Evolutionary conservation across 768 basidiomycete species (phyloP).

Genomic region (Pleurotus platypus): DNA sequence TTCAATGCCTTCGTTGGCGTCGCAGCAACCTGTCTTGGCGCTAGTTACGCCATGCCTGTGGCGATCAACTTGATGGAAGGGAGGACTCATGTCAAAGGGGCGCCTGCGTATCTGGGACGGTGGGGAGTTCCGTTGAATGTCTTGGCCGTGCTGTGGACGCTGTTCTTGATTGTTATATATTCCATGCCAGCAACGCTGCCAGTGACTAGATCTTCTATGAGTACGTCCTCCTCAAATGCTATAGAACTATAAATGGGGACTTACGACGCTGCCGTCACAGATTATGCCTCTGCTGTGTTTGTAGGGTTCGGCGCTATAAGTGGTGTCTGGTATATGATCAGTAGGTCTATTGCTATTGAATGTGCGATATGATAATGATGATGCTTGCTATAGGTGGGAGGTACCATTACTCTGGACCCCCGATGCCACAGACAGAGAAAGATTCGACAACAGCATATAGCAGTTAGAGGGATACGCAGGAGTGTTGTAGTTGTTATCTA

Average conservation of each 20-base stretch:
- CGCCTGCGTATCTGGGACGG: slow-evolving; percentile 47
- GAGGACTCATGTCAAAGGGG: slow-evolving; percentile 39
- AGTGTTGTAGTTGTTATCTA: no score
- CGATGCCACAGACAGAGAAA: not conserved
- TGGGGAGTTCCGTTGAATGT: slow-evolving; percentile 44
- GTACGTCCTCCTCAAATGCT: slow-evolving; percentile 20
- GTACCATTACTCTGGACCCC: slow-evolving; percentile 1
- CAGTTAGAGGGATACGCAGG: no score
- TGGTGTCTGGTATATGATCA: slow-evolving; percentile 56
- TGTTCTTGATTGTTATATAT: slow-evolving; percentile 61
- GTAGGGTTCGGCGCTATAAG: slow-evolving; percentile 59
- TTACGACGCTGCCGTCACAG: slow-evolving; percentile 24
- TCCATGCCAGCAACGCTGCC: slow-evolving; percentile 67
- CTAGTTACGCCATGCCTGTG: slow-evolving; percentile 63
- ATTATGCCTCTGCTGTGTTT: slow-evolving; percentile 67
- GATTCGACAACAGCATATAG: no score
- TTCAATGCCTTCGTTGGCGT: slow-evolving; percentile 71
- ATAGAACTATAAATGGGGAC: not conserved
- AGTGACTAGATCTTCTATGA: slow-evolving; percentile 46
- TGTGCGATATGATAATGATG: not conserved
- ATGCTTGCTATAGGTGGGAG: not conserved
- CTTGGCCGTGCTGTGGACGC: slow-evolving; percentile 54
- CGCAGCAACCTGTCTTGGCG: slow-evolving; percentile 61
- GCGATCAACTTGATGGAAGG: slow-evolving; percentile 45
- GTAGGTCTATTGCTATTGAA: slow-evolving; percentile 28